phyloP scores from a whole-genome alignment of 495 filamentous ascomycete species.

The Corynascus novoguineensis region DNA sequence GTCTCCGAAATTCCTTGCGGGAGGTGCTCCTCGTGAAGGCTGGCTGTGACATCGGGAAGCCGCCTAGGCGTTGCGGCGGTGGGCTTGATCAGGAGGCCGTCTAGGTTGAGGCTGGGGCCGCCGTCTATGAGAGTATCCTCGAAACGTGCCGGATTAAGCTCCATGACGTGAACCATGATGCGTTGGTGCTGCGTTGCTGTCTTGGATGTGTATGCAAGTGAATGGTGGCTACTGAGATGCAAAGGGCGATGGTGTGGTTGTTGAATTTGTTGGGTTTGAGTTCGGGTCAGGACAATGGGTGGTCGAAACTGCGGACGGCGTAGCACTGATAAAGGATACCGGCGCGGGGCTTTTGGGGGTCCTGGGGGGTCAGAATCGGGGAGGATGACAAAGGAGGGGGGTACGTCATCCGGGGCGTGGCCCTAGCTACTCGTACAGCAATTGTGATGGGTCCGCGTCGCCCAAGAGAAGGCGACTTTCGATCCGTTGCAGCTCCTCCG shows the following conservation, averaged over 20 bases:
- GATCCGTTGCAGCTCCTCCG: neutral
- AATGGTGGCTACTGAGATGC: slow-evolving; percentile 7
- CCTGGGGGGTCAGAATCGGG: slow-evolving; percentile 13
- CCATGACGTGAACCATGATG: slow-evolving; percentile 14
- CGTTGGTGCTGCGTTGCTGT: slow-evolving; percentile 2
- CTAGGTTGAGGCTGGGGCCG: slow-evolving; percentile 11
- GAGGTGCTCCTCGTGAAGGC: slow-evolving; percentile 25
- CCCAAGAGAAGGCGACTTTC: slow-evolving; percentile 2
- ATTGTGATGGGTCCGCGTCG: slow-evolving; percentile 13
- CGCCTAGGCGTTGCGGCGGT: slow-evolving; percentile 1
- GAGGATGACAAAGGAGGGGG: slow-evolving; percentile 10
- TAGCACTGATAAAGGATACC: slow-evolving; percentile 12
- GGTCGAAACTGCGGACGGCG: slow-evolving; percentile 1
- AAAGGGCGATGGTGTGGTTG: slow-evolving; percentile 8
- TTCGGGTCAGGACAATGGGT: neutral
- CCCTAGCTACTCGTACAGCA: slow-evolving; percentile 24
- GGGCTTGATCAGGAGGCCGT: slow-evolving; percentile 15
- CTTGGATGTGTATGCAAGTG: neutral
- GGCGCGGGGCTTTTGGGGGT: slow-evolving; percentile 11
- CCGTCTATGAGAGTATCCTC: slow-evolving; percentile 3
- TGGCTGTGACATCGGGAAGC: slow-evolving; percentile 7
- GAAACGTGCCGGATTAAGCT: slow-evolving; percentile 2
- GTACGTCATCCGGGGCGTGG: slow-evolving; percentile 30
- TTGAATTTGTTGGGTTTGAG: neutral
- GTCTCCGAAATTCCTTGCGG: slow-evolving; percentile 28